Percentiles rank a stretch among this genome's conserved stretches.
These are phyloP conservation scores for Colletotrichum sansevieriae DNA, from an alignment of 2,329 filamentous ascomycete genomes.

Conservation along the genomic window DNA sequence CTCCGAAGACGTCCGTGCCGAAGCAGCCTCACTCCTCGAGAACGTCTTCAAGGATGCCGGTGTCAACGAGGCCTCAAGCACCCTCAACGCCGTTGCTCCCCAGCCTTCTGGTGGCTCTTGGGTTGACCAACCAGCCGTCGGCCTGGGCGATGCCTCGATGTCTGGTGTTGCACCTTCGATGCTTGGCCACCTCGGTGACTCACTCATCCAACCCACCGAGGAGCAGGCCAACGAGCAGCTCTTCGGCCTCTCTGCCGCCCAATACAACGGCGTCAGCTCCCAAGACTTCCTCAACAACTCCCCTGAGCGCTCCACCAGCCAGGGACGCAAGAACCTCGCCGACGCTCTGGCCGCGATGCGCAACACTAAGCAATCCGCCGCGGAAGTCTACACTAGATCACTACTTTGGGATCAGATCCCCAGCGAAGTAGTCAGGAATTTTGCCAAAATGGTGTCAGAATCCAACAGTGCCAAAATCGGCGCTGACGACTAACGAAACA, in stretches of 20 bases:
- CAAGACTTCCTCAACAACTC: constrained; percentile 77
- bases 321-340: constrained; percentile 80
- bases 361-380: constrained; percentile 78
- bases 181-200: constrained; percentile 76
- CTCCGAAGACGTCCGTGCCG: constrained; percentile 83
- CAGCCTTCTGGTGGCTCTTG: constrained; percentile 66
- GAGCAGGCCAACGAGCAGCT: constrained; percentile 90
- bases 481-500: constrained; percentile 51
- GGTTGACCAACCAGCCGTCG: constrained; percentile 55
- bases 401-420: constrained; percentile 96
- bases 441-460: constrained; percentile 90
- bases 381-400: constrained; percentile 93
- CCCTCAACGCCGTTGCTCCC: constrained; percentile 61
- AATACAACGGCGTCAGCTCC: constrained; percentile 88
- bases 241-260: constrained; percentile 86
- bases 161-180: constrained; percentile 67
- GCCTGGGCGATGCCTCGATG: constrained; percentile 60
- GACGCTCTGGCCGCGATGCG: constrained; percentile 87
- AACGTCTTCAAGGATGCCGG: constrained; percentile 87
- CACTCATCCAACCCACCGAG: constrained; percentile 80
- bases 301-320: constrained; percentile 67
- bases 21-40: constrained; percentile 82
- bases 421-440: constrained; percentile 89
- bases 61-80: constrained; percentile 62
- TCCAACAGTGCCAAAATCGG: constrained; percentile 65